Base-by-base conservation (phyloP, 306 rosid genomes). In the Quercus berberidifolia region DNA sequence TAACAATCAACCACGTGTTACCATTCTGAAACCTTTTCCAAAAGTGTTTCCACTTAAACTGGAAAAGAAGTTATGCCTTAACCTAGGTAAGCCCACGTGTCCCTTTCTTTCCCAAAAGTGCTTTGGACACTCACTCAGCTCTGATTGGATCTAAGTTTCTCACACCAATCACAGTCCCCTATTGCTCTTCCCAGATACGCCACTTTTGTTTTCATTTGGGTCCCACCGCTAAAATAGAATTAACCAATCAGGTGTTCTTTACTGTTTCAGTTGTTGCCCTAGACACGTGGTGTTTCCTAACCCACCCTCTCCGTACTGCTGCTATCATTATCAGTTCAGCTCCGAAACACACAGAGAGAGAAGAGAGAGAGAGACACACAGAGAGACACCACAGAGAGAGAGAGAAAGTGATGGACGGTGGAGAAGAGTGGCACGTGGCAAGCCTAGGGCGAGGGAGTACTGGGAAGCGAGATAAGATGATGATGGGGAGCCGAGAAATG, bases 301-400 rank as follows among this genome's bases (percentile, higher is more conserved):
- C 81, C 83, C 79, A 86, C 86, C 91, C 93, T 88, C 90, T 49
- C 87, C n/a, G 85, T 73, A 82, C 87, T 76, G 21, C 86, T 73
- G 88, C 83, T 87, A 89, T 87, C 95, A 85, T 86, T 86, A 89
- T 89, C 88, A 86, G 62, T 88, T 85, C 85, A 55, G 82, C 80
- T 82, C 89, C 84, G 76, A 84, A 74, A 60, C 15, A 10, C 78
- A 41, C 74, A 78, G 58, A 76, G 30, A 55, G 46, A 55, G 33
- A 63, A 46, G 23, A 57, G 5, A 83, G 5, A 83, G 55, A 77
- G 43, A 49, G 7, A 74, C 6, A 52, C 7, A 77, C 64, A 59
- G 9, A 65, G 15, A 33, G 1, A 31, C 23, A 5, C 35, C n/a
- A 20, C 28, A 23, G 55, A 23, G 1, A 68, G 1, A n/a, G 1